phyloP scores from a whole-genome alignment of 2,329 filamentous ascomycete species.

The Colletotrichum spinosum region DNA sequence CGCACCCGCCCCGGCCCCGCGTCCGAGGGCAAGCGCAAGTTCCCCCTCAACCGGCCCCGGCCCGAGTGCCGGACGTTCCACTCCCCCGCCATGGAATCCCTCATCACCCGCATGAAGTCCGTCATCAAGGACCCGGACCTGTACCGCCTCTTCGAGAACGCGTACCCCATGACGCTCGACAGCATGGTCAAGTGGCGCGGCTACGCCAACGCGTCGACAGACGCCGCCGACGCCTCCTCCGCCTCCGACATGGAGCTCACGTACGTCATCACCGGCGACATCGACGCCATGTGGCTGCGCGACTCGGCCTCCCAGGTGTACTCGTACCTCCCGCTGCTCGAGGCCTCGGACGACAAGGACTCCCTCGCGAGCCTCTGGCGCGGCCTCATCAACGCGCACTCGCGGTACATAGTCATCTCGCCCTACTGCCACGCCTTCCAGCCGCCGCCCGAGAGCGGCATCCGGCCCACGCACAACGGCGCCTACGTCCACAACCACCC shows the following conservation, averaged over 20 bases:
- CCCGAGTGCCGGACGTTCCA: conserved; percentile 84
- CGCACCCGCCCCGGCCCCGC: conserved; percentile 25
- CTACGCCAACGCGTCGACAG: conserved; percentile 56
- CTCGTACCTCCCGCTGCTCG: conserved; percentile 73
- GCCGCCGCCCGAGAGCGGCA: conserved; percentile 79
- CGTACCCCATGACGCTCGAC: conserved; percentile 85
- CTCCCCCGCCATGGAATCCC: conserved; percentile 79
- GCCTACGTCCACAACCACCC: conserved; percentile 68
- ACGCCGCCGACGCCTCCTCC: conserved; percentile 41
- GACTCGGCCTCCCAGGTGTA: conserved; percentile 84
- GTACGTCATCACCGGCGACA: conserved; percentile 87
- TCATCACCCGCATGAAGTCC: conserved; percentile 64
- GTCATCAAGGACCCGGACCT: conserved; percentile 69
- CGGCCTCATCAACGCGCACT: conserved; percentile 78
- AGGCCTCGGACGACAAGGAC: conserved; percentile 62
- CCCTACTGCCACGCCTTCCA: conserved; percentile 95
- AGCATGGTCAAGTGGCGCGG: conserved; percentile 85
- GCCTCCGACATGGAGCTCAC: conserved; percentile 68
- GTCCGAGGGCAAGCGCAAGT: conserved; percentile 77
- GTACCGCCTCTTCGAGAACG: conserved; percentile 84
- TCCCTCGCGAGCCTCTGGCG: conserved; percentile 76
- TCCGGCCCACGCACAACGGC: conserved; percentile 68
- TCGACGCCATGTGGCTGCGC: conserved; percentile 89
- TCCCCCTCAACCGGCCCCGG: conserved; percentile 84
- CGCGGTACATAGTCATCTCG: conserved; percentile 73